Evolutionary conservation across 371 early-diverging fungal species (phyloP), one percentile per base, ranked within the genome.

Genomic region (Mucor velutinosus): DNA sequence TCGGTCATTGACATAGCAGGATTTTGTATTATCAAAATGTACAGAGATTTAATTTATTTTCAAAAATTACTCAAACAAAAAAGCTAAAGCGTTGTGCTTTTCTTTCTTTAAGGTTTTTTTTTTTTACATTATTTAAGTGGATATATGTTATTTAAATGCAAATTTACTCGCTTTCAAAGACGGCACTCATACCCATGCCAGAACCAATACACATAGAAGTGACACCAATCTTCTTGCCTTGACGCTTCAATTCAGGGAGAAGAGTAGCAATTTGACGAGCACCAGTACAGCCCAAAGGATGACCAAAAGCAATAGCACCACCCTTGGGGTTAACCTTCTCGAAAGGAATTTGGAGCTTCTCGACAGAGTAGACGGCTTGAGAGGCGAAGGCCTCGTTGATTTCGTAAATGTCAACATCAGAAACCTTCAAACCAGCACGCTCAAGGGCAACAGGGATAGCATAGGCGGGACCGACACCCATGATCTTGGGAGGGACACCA

Each of bases 311-410:
- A 71, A 99, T 98, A 39, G 99, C 97, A 70, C 99, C 99, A 70
- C 99, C 99, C 88, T 96, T 93, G 58, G 96, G 96, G 87, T 99
- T 99, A 71, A 98, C 97, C 89, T 93, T 98, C 65, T 92, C 89
- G 69, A 86, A 63, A 66, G 89, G 89, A 69, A 99, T 87, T 29
- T 90, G 89, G 51, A 97, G 89, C 81, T 93, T 90, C 81, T 96
- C 89, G 45, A 96, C 89, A 67, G 89, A 92, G 90, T 94, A 97
- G 58, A 97, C 90, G 21, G 96, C 93, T 85, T 99, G 98, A 69
- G 97, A 97, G 32, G 99, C 99, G 82, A 99, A 99, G 25, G 99
- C 99, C 83, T 99, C 99, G 86, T 99, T 99, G 73, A 97, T 89
- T 82, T 95, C 94, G 62, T 85, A 86, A 53, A 94, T 73, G 67